Base-by-base conservation (phyloP, 306 rosid species). In the Prunus davidiana region DNA sequence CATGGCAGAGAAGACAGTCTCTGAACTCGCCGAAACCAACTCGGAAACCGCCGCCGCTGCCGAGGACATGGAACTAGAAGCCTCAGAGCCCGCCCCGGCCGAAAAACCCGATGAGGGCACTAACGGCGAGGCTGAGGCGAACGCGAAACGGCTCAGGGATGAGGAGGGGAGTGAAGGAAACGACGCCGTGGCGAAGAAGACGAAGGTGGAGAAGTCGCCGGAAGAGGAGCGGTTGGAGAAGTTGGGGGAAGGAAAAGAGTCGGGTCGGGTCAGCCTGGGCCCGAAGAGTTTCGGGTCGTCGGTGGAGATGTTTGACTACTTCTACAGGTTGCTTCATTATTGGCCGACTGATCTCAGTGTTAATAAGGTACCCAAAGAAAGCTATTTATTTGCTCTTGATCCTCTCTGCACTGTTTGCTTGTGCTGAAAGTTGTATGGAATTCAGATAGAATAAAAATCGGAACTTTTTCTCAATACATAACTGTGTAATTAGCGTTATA, bases 311-410 rank as follows among this genome's bases (percentile, higher is more conserved):
- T 91, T 86, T 74, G 84, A 85, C 66, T 91, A 89, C 73, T 91
- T 91, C 81, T 82, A 74, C 85, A 84, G 75, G 76, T 67, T 91
- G 51, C 91, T 91, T 45, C 96, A 91, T 75, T 28, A 75, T 62
- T 93, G 97, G 98, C 87, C 96, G 20, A 84, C 88, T 9, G 63
- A 83, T 81, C 57, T 93, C 77, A 76, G 87, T 67, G 57, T 90
- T 60, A 93, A 93, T 82, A 83, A 87, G 98, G 97, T 93, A 80
- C 51, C 30, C 13, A 30, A 73, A 16, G 49, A 55, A 15, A 2
- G 15, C 51, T 73, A 9, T 28, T 22, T 67, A 27, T 8, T 43
- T 74, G 11, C 32, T 15, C 30, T 34, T 22, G 38, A 7, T 38
- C 12, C 68, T 12, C 28, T 43, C 2, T 62, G 62, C 51, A 4